Evolutionary conservation across 306 rosid genomes (phyloP).

Genomic region (Cyamopsis tetragonoloba): DNA sequence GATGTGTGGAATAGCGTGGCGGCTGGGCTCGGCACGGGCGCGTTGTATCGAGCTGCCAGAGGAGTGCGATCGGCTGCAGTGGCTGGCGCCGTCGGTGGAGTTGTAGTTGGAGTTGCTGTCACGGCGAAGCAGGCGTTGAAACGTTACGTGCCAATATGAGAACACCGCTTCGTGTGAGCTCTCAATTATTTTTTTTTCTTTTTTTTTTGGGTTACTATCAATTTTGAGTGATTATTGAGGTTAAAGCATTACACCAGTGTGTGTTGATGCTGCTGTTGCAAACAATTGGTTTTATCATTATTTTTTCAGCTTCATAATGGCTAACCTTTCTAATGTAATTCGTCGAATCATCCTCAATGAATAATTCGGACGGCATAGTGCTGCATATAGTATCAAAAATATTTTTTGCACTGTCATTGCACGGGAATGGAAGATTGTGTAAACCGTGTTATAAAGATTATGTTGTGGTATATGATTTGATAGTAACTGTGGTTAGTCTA

Average conservation of each 20-base stretch:
- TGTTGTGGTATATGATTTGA: background rate
- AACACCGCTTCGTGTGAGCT: constrained; percentile 2
- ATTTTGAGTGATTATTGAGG: constrained; percentile 37
- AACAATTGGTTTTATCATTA: constrained; percentile 27
- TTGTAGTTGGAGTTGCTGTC: constrained; percentile 65
- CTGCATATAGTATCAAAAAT: constrained; percentile 17
- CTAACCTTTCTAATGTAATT: constrained; percentile 29
- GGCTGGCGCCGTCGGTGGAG: constrained; percentile 93
- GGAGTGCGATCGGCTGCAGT: constrained; percentile 90
- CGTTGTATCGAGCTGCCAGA: constrained; percentile 79
- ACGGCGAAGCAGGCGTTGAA: constrained; percentile 74
- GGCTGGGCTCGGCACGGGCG: constrained; percentile 88
- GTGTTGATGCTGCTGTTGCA: constrained; percentile 24
- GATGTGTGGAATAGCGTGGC: constrained; percentile 87
- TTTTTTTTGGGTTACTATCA: constrained; percentile 19
- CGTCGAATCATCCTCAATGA: constrained; percentile 20
- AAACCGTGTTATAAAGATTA: background rate
- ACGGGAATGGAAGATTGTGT: constrained; percentile 9
- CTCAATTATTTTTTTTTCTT: background rate
- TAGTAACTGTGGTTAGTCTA: background rate
- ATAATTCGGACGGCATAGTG: constrained; percentile 28
- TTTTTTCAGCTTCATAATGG: constrained; percentile 33
- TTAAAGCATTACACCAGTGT: constrained; percentile 16
- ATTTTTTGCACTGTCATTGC: background rate
- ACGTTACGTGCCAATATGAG: constrained; percentile 85